phyloP scores from a whole-genome alignment of 2,329 filamentous ascomycete species.

The Purpureocillium takamizusanense region DNA sequence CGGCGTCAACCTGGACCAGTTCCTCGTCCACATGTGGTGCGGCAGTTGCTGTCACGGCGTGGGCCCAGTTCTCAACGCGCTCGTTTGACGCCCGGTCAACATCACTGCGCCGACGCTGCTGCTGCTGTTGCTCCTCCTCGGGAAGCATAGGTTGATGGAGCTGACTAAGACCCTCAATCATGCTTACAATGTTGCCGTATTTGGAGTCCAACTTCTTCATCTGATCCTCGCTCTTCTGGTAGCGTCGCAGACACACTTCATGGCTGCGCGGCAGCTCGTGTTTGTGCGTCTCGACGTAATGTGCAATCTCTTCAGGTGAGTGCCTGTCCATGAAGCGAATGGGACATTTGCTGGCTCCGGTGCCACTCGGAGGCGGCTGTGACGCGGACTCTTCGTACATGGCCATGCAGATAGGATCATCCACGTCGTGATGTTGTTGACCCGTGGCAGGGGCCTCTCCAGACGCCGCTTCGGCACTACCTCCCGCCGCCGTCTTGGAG shows the following conservation, averaged over 20 bases:
- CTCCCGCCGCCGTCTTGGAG: conserved; percentile 35
- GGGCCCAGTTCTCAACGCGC: conserved; percentile 79
- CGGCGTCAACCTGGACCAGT: conserved; percentile 32
- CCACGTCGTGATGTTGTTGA: conserved; percentile 38
- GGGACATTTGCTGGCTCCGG: conserved; percentile 62
- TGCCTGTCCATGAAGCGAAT: conserved; percentile 91
- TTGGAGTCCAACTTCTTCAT: conserved; percentile 87
- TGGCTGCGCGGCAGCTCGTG: conserved; percentile 91
- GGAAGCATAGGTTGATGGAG: conserved; percentile 85
- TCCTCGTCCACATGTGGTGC: conserved; percentile 26
- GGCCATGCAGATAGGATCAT: conserved; percentile 55
- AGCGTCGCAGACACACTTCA: conserved; percentile 82
- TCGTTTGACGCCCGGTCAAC: conserved; percentile 50
- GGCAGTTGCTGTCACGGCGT: conserved; percentile 54
- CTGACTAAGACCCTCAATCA: conserved; percentile 84
- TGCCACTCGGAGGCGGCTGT: conserved; percentile 39
- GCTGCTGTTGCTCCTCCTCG: conserved; percentile 36
- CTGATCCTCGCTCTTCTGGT: conserved; percentile 78
- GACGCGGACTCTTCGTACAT: conserved; percentile 52
- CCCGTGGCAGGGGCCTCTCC: conserved; percentile 21
- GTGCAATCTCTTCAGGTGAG: conserved; percentile 83
- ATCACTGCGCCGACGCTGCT: conserved; percentile 24
- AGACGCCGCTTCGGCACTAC: conserved; percentile 13
- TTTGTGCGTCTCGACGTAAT: conserved; percentile 91
- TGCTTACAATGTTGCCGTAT: conserved; percentile 83